Evolutionary conservation across 176 grass and related monocot genomes (phyloP).

Genomic region (Aegilops tauschii): DNA sequence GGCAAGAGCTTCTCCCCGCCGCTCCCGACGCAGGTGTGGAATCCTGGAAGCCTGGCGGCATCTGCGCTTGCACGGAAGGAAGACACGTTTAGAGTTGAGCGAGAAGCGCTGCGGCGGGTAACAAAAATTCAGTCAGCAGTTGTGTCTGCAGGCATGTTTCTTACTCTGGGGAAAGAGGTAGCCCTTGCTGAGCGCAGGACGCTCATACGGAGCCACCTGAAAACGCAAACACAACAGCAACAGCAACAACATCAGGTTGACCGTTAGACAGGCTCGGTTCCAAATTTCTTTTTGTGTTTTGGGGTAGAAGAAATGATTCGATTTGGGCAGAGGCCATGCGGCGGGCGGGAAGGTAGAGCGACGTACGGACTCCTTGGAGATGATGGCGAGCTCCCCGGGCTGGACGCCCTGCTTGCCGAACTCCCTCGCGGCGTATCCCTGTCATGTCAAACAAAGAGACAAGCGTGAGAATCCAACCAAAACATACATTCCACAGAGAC

Average conservation of each 20-base stretch:
- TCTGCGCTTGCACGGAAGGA: constrained; percentile 38
- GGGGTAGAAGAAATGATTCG: too few species aligned
- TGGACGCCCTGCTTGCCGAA: constrained; percentile 76
- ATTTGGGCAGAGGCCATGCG: too few species aligned
- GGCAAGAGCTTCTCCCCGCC: constrained; percentile 80
- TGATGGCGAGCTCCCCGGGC: constrained; percentile 85
- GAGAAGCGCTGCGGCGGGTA: background rate
- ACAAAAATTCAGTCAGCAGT: background rate
- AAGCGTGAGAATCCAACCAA: background rate
- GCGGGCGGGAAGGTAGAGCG: background rate
- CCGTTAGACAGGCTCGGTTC: too few species aligned
- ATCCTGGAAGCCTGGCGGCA: constrained; percentile 82
- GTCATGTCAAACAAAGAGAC: background rate
- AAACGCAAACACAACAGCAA: background rate
- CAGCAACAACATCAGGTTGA: background rate
- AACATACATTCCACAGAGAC: background rate
- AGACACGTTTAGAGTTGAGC: constrained; percentile 17
- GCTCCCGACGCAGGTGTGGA: constrained; percentile 80
- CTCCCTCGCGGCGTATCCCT: constrained; percentile 92
- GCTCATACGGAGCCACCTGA: constrained; percentile 97
- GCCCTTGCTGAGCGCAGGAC: constrained; percentile 94
- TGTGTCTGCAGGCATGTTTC: background rate
- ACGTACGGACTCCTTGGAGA: constrained; percentile 86
- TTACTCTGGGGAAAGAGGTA: constrained; percentile 94
- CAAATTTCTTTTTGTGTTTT: too few species aligned